Evolutionary conservation across 1,284 basidiomycete genomes (phyloP).

Genomic region (Termitomyces sp.): DNA sequence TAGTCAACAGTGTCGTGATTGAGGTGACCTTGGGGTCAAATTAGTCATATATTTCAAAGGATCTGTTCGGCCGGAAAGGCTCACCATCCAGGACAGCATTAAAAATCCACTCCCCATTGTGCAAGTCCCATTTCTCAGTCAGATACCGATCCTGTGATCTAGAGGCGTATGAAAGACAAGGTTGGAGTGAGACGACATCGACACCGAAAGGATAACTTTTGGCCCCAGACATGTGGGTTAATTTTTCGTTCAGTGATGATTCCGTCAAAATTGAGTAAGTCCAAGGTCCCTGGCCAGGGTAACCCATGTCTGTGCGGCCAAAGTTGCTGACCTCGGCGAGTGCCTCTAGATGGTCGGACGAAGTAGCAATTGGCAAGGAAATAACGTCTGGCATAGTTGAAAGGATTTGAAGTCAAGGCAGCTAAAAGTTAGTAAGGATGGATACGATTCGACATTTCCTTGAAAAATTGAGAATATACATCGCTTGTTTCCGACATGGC

Average conservation of each 20-base stretch:
- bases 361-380: conserved; percentile 35
- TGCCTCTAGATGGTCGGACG: conserved; percentile 44
- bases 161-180: conserved; percentile 36
- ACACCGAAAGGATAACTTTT: conserved; percentile 27
- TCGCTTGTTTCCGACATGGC: conserved; percentile 1
- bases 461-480: neutral
- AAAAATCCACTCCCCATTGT: conserved; percentile 48
- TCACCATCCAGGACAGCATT: conserved; percentile 52
- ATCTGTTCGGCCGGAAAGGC: neutral
- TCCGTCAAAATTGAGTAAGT: conserved; percentile 47
- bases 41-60: neutral
- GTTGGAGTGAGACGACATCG: conserved; percentile 48
- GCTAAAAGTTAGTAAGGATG: neutral
- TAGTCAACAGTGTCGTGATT: conserved; percentile 49
- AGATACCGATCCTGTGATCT: conserved; percentile 46
- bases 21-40: conserved; percentile 40
- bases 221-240: conserved; percentile 22
- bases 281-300: conserved; percentile 46
- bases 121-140: conserved; percentile 46
- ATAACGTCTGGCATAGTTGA: conserved; percentile 15
- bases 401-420: neutral
- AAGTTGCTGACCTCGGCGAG: conserved; percentile 31
- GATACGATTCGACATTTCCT: neutral
- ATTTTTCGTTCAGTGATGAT: conserved; percentile 35
- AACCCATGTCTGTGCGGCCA: conserved; percentile 40